Percentiles rank a stretch among this genome's conserved stretches.
Conservation (phyloP, 495 filamentous ascomycete genomes). For the Hyaloscypha hepaticicola region DNA sequence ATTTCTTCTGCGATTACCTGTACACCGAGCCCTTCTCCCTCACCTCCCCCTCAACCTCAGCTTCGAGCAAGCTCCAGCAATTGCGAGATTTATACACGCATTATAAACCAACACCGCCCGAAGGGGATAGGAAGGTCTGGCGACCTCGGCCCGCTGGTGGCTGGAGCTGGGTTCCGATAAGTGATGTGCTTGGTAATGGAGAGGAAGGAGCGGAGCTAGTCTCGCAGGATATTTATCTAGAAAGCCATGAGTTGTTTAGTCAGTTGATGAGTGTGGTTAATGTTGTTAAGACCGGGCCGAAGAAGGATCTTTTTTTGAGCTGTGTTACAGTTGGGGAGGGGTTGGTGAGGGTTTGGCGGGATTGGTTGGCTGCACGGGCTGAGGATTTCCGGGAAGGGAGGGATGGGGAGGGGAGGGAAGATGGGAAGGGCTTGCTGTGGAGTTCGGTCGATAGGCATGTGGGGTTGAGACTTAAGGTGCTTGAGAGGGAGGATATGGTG, state of each 20-base stretch:
- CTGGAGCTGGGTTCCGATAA: conserved; percentile 31
- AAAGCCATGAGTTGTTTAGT: conserved; percentile 65
- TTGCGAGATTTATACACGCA: conserved; percentile 36
- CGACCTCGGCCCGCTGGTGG: conserved; percentile 19
- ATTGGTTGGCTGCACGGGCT: conserved; percentile 58
- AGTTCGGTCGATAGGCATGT: conserved; percentile 51
- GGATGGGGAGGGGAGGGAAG: conserved; percentile 7
- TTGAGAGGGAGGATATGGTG: conserved; percentile 39
- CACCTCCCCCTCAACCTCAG: not conserved
- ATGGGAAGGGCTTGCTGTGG: conserved; percentile 51
- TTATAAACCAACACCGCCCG: conserved; percentile 14
- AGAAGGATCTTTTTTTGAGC: conserved; percentile 55
- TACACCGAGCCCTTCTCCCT: not conserved
- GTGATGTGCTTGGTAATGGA: conserved; percentile 19
- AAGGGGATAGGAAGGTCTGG: conserved; percentile 4
- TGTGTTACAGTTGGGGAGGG: conserved; percentile 63
- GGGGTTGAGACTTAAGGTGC: conserved; percentile 57
- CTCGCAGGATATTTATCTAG: conserved; percentile 59
- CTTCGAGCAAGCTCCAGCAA: conserved; percentile 40
- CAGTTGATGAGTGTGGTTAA: conserved; percentile 66
- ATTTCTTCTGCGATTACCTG: conserved; percentile 54
- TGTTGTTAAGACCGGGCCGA: conserved; percentile 64
- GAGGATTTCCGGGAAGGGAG: not conserved
- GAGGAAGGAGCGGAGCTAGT: conserved; percentile 39
- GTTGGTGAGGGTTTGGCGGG: conserved; percentile 62